Base-by-base conservation (phyloP, 2,329 filamentous ascomycete genomes). In the Fusarium marasasianum region DNA sequence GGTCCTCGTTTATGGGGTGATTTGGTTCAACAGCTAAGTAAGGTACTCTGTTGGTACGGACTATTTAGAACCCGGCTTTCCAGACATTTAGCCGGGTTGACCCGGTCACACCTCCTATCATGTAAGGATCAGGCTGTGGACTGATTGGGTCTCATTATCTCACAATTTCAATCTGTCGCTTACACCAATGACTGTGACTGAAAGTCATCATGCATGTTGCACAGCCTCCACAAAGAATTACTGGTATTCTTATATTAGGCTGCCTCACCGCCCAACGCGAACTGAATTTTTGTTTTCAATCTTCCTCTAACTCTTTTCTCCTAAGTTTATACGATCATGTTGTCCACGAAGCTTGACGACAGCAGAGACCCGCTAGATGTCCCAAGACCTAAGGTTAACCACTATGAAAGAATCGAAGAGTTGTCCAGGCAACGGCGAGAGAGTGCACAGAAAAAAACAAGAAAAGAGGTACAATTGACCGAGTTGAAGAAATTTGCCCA, bases 61-160 rank as follows among this genome's bases (percentile, higher is more conserved):
- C 35, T 18, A 18, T 37, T 0, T 10, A 37, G 6, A 10, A 18
- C 35, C 35, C 8, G 8, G 17, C 17, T 37, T 37, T 1, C 35
- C 17, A 0, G 9, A 1, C 8, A 0, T 9, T 18, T 18, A 37
- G 17, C 35, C 0, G 17, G 8, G 15, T 18, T 37, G 35, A 18
- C 15, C 15, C 17, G 8, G 17, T 18, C 1, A 37, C 1, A 10
- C 15, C 35, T 18, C 35, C 35, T 10, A 3, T 37, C 7, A 17
- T 10, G 17, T 10, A 37, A 18, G 1, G 6, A 18, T 37, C 35
- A 37, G 17, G 35, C 41, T 44, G 0, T 13, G 43, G 3, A 44
- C 7, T 24, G 43, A 24, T 44, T 24, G n/a, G n/a, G n/a, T 24
- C 43, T 44, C n/a, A 44, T 24, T 9, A 1, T 44, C 18, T 44